phyloP scores from a whole-genome alignment of 805 yeast species.

The Komagataella populi region DNA sequence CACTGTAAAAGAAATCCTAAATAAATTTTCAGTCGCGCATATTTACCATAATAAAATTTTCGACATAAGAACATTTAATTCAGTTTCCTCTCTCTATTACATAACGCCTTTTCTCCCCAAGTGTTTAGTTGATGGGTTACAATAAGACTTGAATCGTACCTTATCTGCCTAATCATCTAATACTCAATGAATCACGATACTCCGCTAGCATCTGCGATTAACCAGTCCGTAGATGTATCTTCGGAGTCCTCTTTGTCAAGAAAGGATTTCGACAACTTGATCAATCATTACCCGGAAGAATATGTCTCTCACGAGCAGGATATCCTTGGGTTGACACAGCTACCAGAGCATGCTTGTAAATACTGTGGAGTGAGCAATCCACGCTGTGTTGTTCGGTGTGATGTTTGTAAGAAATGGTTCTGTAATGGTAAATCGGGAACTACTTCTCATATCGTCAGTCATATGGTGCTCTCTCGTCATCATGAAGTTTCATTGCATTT shows the following conservation, averaged over 20 bases:
- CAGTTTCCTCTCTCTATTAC: not conserved
- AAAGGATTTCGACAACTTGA: not conserved
- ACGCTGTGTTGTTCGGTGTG: conserved; percentile 60
- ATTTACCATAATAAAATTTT: not conserved
- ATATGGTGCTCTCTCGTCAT: conserved; percentile 71
- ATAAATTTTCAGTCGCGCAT: not conserved
- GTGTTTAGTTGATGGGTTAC: not conserved
- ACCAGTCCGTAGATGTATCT: not conserved
- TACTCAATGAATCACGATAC: not conserved
- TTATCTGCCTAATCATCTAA: not conserved
- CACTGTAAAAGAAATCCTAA: not conserved
- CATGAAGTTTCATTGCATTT: conserved; percentile 62
- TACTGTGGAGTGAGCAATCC: conserved; percentile 69
- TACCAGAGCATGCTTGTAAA: conserved; percentile 26
- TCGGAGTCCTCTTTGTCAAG: not conserved
- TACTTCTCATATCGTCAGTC: conserved; percentile 70
- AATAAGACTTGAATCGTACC: not conserved
- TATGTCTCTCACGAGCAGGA: not conserved
- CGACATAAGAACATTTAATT: not conserved
- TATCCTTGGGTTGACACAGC: not conserved
- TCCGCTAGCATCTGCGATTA: not conserved
- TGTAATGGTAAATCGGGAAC: conserved; percentile 59
- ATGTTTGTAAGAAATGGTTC: conserved; percentile 74
- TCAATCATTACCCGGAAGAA: not conserved
- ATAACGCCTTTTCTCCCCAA: not conserved